Conservation (phyloP, 495 filamentous ascomycete species). For the Penicillium lagena region DNA sequence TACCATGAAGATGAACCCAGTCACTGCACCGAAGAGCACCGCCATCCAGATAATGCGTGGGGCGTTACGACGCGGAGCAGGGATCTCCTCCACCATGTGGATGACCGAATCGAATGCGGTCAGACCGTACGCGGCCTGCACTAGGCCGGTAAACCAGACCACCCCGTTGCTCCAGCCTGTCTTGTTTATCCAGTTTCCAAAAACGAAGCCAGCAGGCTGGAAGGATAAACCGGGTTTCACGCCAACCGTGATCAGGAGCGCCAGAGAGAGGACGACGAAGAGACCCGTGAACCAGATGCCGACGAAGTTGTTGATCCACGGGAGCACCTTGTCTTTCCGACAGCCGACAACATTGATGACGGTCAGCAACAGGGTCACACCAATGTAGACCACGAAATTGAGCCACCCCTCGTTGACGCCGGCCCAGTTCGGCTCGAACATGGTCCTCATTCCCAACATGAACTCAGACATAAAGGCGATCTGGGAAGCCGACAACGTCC, state of each 20-base stretch:
- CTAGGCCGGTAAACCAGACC: conserved; percentile 55
- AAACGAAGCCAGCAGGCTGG: conserved; percentile 45
- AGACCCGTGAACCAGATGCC: conserved; percentile 40
- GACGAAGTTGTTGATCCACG: conserved; percentile 43
- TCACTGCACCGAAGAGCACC: conserved; percentile 41
- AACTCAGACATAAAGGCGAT: conserved; percentile 46
- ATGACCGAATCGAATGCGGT: conserved; percentile 59
- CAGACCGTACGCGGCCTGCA: conserved; percentile 55
- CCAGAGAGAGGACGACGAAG: conserved; percentile 37
- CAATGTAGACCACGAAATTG: conserved; percentile 39
- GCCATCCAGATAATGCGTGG: conserved; percentile 37
- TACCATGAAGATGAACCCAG: conserved; percentile 69
- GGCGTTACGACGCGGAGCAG: conserved; percentile 33
- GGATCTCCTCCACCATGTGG: conserved; percentile 53
- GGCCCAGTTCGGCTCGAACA: conserved; percentile 36
- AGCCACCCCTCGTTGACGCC: conserved; percentile 35
- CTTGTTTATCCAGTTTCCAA: conserved; percentile 51
- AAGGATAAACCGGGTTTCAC: conserved; percentile 28
- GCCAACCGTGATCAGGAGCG: conserved; percentile 38
- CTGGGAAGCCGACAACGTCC: conserved; percentile 42
- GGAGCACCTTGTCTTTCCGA: conserved; percentile 37
- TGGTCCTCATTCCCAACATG: conserved; percentile 39
- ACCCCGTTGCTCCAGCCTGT: conserved; percentile 59
- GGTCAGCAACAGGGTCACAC: conserved; percentile 30
- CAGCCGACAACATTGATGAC: conserved; percentile 39